Evolutionary conservation across 2,329 filamentous ascomycete species (phyloP).

Genomic region (Penicillium brevicompactum): DNA sequence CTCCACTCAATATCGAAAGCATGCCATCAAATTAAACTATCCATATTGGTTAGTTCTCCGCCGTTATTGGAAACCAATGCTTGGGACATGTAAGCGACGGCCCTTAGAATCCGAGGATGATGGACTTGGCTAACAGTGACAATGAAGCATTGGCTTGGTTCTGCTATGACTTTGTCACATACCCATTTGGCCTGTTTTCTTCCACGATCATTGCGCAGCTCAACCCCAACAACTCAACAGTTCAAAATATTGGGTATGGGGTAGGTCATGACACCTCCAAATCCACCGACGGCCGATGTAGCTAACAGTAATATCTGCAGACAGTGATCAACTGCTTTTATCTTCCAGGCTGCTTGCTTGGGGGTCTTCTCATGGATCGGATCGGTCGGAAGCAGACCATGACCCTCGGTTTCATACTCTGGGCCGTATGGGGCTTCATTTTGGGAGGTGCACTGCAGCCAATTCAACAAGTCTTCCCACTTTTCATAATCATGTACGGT

Average conservation of each 20-base stretch:
- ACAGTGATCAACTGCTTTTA: slow-evolving; percentile 56
- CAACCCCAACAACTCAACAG: slow-evolving; percentile 45
- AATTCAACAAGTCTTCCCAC: slow-evolving; percentile 51
- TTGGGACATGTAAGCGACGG: slow-evolving; percentile 43
- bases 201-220: slow-evolving; percentile 54
- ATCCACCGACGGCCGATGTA: not conserved
- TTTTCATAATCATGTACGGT: slow-evolving; percentile 56
- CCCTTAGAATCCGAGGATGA: too few species aligned
- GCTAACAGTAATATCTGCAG: slow-evolving; percentile 30
- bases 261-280: slow-evolving; percentile 10
- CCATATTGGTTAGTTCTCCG: slow-evolving; percentile 54
- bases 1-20: slow-evolving; percentile 53
- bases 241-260: slow-evolving; percentile 32
- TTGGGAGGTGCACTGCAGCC: slow-evolving; percentile 50
- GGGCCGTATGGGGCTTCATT: slow-evolving; percentile 52
- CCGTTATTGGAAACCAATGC: slow-evolving; percentile 52
- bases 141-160: slow-evolving; percentile 51
- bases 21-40: slow-evolving; percentile 48
- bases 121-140: not conserved
- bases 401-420: slow-evolving; percentile 52
- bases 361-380: slow-evolving; percentile 52
- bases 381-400: slow-evolving; percentile 56
- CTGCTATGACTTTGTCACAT: slow-evolving; percentile 57
- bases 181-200: slow-evolving; percentile 59
- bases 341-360: slow-evolving; percentile 51